phyloP scores from a whole-genome alignment of 768 basidiomycete genomes.

The Collybiopsis confluens region DNA sequence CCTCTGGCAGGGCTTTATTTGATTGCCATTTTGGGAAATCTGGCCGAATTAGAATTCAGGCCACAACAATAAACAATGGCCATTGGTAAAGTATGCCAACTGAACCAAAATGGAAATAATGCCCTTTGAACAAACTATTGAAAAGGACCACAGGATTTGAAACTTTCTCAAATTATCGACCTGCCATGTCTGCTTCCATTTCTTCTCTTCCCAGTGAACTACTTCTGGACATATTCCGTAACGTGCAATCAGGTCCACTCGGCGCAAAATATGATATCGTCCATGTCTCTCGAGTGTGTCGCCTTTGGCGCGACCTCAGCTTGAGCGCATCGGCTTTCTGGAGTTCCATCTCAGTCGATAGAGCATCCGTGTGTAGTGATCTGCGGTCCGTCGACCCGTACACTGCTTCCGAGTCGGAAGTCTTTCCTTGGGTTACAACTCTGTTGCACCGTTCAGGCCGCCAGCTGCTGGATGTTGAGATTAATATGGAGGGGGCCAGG shows the following conservation, averaged over 20 bases:
- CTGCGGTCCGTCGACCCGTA: too few relatives aligned
- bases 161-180: too few relatives aligned
- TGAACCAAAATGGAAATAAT: too few relatives aligned
- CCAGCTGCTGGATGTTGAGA: background rate
- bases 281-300: background rate
- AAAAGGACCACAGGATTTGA: too few relatives aligned
- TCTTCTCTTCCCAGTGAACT: background rate
- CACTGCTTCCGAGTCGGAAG: background rate
- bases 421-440: background rate
- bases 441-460: background rate
- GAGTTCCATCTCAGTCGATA: too few relatives aligned
- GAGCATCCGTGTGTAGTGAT: too few relatives aligned
- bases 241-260: background rate
- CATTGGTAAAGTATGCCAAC: too few relatives aligned
- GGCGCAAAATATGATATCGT: background rate
- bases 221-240: background rate
- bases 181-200: background rate
- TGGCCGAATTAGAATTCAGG: too few relatives aligned
- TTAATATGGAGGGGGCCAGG: background rate
- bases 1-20: too few relatives aligned
- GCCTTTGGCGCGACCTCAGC: background rate
- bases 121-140: too few relatives aligned
- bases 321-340: background rate
- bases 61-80: too few relatives aligned
- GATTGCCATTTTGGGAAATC: too few relatives aligned